Evolutionary conservation across 805 yeast species (phyloP).

Genomic region (Jamesozyma jinghongensis): DNA sequence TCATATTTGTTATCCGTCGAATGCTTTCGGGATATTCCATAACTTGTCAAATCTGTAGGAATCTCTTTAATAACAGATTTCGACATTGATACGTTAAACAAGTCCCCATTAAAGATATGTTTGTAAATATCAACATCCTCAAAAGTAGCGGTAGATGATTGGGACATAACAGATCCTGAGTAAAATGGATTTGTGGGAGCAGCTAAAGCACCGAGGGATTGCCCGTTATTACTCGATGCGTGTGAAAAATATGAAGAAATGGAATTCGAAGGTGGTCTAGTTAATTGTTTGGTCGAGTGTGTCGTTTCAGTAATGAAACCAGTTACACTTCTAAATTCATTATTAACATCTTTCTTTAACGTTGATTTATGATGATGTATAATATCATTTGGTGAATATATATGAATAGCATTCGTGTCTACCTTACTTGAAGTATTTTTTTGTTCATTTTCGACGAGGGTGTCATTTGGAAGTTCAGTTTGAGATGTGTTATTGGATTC

Average conservation of each 20-base stretch:
- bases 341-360: not conserved
- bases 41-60: conserved; percentile 1
- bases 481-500: too few species aligned
- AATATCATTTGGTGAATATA: conserved; percentile 5
- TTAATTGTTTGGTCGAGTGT: conserved; percentile 1
- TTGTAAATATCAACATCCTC: conserved; percentile 24
- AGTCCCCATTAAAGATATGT: conserved; percentile 13
- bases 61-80: not conserved
- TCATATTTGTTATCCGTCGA: conserved; percentile 10
- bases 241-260: conserved; percentile 19
- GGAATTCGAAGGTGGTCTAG: conserved; percentile 18
- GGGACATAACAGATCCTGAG: not conserved
- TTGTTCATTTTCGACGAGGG: not conserved
- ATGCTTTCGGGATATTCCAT: not conserved
- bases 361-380: not conserved
- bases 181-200: not conserved
- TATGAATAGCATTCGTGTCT: not conserved
- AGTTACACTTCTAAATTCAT: not conserved
- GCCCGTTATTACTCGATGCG: conserved; percentile 7
- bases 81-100: conserved; percentile 1
- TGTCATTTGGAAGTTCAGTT: too few species aligned
- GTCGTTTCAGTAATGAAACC: not conserved
- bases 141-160: not conserved
- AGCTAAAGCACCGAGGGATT: not conserved
- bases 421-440: not conserved